Base-by-base conservation (phyloP, 305 asterid genomes). In the Nicotiana rustica region DNA sequence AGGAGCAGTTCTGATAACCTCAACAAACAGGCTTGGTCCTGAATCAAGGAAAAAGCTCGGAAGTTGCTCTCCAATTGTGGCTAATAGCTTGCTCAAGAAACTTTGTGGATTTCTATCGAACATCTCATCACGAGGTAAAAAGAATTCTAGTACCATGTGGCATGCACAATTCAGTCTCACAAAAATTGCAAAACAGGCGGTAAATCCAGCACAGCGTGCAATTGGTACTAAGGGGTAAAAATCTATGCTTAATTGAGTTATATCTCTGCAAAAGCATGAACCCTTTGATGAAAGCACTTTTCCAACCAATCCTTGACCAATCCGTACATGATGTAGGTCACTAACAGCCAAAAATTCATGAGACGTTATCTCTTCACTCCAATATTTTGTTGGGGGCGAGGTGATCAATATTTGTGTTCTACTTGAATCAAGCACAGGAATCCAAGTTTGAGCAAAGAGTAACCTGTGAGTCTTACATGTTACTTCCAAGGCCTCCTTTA, bases 231-330 rank as follows among this genome's bases (percentile, higher is more conserved):
- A 31, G 5, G 59, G 79, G 66, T 67, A 65, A 73, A 12, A 64
- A 6, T 5, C 10, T 21, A 49, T 14, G 52, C 77, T 67, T 8
- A 81, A 81, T 3, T 67, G 19, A 8, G 67, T 52, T n/a, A 68
- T 10, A 68, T 81, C 68, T 25, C 1, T 52, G 68, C 83, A 68
- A 17, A 67, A 81, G n/a, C 79, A 81, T 1, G 83, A 41, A 15
- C 65, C 64, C 3, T 8, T 3, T 6, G 79, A 67, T 4, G 61
- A 81, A 68, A 81, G 18, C 41, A 68, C 79, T 38, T 61, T 66
- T 7, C 57, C 64, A 13, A 41, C 81, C 67, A 56, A 73, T 68
- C 35, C 82, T 14, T 55, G 41, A 33, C 59, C 77, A 19, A 3
- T 60, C 31, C 3, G 66, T n/a, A 60, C 19, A 8, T 60, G 19